A percentile compares a stretch with the other conserved stretches of the same genome.
Evolutionary conservation across 176 grass and related monocot genomes (phyloP).

Genomic region (Pontederia crassipes): DNA sequence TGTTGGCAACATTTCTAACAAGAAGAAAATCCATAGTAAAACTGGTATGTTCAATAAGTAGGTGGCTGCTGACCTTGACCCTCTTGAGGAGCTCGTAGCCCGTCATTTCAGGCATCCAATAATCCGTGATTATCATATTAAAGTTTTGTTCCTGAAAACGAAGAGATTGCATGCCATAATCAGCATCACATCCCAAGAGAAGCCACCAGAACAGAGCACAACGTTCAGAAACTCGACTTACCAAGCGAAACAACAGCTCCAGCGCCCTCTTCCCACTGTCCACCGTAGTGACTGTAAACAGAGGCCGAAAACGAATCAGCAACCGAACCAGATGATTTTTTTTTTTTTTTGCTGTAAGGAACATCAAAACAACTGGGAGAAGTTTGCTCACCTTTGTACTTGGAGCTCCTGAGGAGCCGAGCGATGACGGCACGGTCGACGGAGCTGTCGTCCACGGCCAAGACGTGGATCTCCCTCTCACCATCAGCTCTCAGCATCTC

Average conservation of each 20-base stretch:
- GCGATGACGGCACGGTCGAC: slow-evolving; percentile 47
- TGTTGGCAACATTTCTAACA: not conserved
- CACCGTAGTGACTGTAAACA: slow-evolving; percentile 29
- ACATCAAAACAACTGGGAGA: not conserved
- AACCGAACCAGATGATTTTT: not conserved
- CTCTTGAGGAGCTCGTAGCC: slow-evolving; percentile 41
- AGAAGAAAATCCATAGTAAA: not conserved
- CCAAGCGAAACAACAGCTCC: slow-evolving; percentile 25
- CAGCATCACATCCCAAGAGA: not conserved
- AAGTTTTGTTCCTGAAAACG: slow-evolving; percentile 19
- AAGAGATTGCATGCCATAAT: not conserved
- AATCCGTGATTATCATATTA: slow-evolving; percentile 34
- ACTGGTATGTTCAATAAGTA: no score
- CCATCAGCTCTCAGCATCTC: not conserved
- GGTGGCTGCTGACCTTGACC: slow-evolving; percentile 22
- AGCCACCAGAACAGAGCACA: not conserved
- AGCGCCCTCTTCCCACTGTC: slow-evolving; percentile 43
- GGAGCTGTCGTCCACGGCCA: slow-evolving; percentile 60
- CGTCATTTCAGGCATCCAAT: slow-evolving; percentile 50
- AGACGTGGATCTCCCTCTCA: slow-evolving; percentile 31
- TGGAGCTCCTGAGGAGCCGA: slow-evolving; percentile 43
- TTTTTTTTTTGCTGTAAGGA: not conserved
- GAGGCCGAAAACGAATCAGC: not conserved
- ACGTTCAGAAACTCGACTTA: not conserved
- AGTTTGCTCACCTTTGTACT: slow-evolving; percentile 29